These are phyloP conservation scores for Fusarium luffae DNA, from an alignment of 2,329 filamentous ascomycete genomes.

Conservation along the genomic window DNA sequence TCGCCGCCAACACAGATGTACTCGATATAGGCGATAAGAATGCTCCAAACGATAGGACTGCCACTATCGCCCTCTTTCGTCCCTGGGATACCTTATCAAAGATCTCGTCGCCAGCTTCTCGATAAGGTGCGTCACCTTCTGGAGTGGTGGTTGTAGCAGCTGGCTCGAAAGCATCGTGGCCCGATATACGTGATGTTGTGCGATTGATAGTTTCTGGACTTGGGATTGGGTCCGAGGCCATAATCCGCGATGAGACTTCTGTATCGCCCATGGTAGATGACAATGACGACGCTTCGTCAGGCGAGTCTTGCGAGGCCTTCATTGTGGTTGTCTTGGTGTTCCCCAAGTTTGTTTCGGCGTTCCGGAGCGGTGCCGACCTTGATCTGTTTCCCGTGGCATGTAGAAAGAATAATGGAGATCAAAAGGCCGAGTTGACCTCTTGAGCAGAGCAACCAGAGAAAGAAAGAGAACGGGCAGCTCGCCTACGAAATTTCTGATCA, in stretches of 20 bases:
- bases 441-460: neutral
- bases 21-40: slow-evolving; percentile 81
- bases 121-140: slow-evolving; percentile 29
- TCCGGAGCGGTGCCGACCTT: neutral
- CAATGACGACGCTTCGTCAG: neutral
- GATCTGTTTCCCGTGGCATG: neutral
- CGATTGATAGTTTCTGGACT: slow-evolving; percentile 31
- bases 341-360: neutral
- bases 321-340: slow-evolving; percentile 2
- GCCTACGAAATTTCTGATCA: slow-evolving; percentile 10
- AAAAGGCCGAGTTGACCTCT: neutral
- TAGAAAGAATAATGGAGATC: neutral
- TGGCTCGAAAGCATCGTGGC: slow-evolving; percentile 45
- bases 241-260: neutral
- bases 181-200: slow-evolving; percentile 47
- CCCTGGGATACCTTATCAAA: slow-evolving; percentile 72
- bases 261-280: slow-evolving; percentile 6
- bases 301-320: slow-evolving; percentile 6
- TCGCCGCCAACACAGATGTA: slow-evolving; percentile 77
- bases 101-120: slow-evolving; percentile 58
- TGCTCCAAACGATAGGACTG: slow-evolving; percentile 77
- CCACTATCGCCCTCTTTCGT: slow-evolving; percentile 75
- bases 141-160: slow-evolving; percentile 6
- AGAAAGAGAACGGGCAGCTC: neutral
- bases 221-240: neutral